Evolutionary conservation across 1,139 yeast genomes (phyloP).

Genomic region (Geotrichum siamense): DNA sequence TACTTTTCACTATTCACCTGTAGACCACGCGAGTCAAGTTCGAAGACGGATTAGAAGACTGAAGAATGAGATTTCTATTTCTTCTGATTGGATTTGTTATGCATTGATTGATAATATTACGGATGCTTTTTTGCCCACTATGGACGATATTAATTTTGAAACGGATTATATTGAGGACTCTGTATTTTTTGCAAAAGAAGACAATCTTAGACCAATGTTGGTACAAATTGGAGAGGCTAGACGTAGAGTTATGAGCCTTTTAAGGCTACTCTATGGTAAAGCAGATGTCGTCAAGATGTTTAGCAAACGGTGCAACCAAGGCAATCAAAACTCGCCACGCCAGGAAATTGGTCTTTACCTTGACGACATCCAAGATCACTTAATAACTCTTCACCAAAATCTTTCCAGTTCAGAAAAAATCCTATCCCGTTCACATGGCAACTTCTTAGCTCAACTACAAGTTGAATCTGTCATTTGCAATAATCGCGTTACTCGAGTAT

Average conservation of each 20-base stretch:
- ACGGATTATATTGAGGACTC: slow-evolving; percentile 91
- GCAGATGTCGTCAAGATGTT: slow-evolving; percentile 98
- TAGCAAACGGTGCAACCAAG: slow-evolving; percentile 91
- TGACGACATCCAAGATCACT: slow-evolving; percentile 98
- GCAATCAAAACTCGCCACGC: slow-evolving; percentile 38
- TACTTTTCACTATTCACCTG: slow-evolving; percentile 79
- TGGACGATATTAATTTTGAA: slow-evolving; percentile 78
- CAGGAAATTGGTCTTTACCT: slow-evolving; percentile 54
- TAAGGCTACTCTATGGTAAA: slow-evolving; percentile 85
- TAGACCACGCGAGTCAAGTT: slow-evolving; percentile 76
- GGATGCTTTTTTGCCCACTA: slow-evolving; percentile 88
- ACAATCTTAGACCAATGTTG: slow-evolving; percentile 59
- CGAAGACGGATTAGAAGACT: slow-evolving; percentile 87
- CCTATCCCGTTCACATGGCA: slow-evolving; percentile 83
- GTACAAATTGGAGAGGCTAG: slow-evolving; percentile 82
- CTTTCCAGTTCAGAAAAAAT: slow-evolving; percentile 86
- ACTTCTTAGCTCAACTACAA: slow-evolving; percentile 88
- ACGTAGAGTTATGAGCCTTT: slow-evolving; percentile 81
- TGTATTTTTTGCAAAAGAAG: slow-evolving; percentile 54
- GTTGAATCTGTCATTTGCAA: slow-evolving; percentile 85
- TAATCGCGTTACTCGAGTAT: slow-evolving; percentile 75
- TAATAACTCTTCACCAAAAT: slow-evolving; percentile 91
- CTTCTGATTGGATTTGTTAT: slow-evolving; percentile 91
- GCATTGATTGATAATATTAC: slow-evolving; percentile 91
- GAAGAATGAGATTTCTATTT: slow-evolving; percentile 80